These are phyloP conservation scores for Venturia oleaginea DNA, from an alignment of 2,329 filamentous ascomycete species.

Conservation along the genomic window DNA sequence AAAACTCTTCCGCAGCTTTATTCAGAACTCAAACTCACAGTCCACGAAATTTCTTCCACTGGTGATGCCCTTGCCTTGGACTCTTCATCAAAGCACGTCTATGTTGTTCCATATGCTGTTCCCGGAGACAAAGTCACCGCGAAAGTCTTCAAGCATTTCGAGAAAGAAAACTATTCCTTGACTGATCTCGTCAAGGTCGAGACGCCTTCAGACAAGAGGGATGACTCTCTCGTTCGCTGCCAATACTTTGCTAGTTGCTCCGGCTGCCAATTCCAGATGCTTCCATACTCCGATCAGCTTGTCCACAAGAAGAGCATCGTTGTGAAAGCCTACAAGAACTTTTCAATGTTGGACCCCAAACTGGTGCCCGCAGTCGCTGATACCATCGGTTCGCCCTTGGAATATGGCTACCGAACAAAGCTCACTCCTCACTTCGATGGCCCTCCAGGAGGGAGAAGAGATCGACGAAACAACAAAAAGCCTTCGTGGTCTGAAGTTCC, in stretches of 20 bases:
- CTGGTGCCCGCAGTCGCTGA: conserved; percentile 67
- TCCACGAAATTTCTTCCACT: conserved; percentile 76
- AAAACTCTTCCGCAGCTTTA: conserved; percentile 52
- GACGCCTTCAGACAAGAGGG: conserved; percentile 63
- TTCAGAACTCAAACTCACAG: conserved; percentile 71
- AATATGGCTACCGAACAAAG: conserved; percentile 94
- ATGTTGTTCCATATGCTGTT: conserved; percentile 78
- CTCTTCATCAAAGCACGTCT: conserved; percentile 59
- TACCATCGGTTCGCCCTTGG: conserved; percentile 81
- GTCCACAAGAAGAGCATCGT: conserved; percentile 76
- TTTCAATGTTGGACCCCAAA: conserved; percentile 70
- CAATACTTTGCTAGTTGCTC: conserved; percentile 81
- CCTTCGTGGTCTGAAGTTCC: conserved; percentile 57
- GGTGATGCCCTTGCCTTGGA: conserved; percentile 79
- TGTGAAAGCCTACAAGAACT: conserved; percentile 85
- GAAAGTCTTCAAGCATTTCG: conserved; percentile 67
- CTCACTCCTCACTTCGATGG: conserved; percentile 92
- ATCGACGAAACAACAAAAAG: conserved; percentile 42
- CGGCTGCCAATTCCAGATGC: conserved; percentile 96
- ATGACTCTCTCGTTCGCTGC: conserved; percentile 70
- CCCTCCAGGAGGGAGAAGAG: conserved; percentile 46
- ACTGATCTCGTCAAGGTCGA: conserved; percentile 76
- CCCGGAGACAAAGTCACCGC: conserved; percentile 75
- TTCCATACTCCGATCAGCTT: conserved; percentile 80
- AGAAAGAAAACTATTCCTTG: conserved; percentile 54